These are phyloP conservation scores for Coemansia sp. DNA, from an alignment of 192 early-diverging fungal genomes.

Conservation along the genomic window DNA sequence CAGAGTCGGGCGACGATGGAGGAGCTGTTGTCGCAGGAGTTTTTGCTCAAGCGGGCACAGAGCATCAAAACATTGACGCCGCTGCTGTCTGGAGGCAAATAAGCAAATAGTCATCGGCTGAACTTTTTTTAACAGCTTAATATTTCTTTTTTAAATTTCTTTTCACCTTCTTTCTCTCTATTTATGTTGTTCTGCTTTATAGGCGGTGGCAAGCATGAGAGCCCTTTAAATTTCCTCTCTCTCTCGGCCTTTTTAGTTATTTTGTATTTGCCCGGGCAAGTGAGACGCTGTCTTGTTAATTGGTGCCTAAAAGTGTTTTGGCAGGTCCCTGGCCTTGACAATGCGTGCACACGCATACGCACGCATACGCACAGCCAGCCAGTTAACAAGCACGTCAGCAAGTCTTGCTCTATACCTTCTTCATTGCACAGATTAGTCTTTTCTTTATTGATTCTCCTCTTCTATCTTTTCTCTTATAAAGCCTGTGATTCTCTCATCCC, in stretches of 20 bases:
- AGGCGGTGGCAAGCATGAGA: background rate
- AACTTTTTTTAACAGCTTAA: background rate
- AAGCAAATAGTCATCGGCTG: background rate
- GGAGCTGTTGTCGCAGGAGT: constrained; percentile 75
- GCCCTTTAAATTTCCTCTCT: background rate
- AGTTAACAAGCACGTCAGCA: too few species aligned
- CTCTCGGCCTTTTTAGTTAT: too few species aligned
- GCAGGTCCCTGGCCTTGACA: too few species aligned
- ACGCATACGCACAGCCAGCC: too few species aligned
- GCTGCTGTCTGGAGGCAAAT: constrained; percentile 23
- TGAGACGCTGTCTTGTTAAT: too few species aligned
- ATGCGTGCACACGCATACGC: too few species aligned
- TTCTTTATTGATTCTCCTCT: constrained; percentile 1
- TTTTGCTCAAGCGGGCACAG: constrained; percentile 44
- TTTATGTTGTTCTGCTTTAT: background rate
- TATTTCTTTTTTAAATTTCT: background rate
- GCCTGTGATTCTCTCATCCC: too few species aligned
- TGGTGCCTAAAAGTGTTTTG: too few species aligned
- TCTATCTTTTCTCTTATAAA: background rate
- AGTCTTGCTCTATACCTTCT: background rate
- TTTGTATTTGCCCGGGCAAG: too few species aligned
- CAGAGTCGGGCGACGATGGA: constrained; percentile 72
- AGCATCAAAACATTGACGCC: constrained; percentile 24
- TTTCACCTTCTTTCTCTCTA: constrained; percentile 1
- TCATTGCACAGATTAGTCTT: constrained; percentile 6